Conservation (phyloP, 2,329 filamentous ascomycete genomes). For the Colletotrichum coccodes region DNA sequence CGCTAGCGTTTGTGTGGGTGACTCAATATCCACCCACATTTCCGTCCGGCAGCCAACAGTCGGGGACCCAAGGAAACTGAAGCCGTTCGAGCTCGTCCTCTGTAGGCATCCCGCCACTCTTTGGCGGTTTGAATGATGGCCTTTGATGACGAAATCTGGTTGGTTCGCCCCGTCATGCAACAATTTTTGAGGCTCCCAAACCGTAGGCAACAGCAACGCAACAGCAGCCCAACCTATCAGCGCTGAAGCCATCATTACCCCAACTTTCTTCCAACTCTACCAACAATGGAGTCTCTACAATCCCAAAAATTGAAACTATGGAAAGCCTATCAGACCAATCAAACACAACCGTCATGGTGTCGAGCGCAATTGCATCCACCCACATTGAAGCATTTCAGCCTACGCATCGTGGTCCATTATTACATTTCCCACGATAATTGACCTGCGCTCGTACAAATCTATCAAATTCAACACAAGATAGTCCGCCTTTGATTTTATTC, state of each 20-base stretch:
- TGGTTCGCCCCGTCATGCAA: constrained; percentile 2
- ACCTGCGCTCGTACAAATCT: no score
- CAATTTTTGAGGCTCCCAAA: neutral
- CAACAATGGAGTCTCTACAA: neutral
- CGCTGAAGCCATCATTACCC: constrained; percentile 26
- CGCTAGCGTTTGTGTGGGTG: constrained; percentile 10
- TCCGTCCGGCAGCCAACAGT: neutral
- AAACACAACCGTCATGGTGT: neutral
- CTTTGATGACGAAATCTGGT: constrained; percentile 7
- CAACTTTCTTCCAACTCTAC: constrained; percentile 14
- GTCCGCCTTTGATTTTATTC: constrained; percentile 18
- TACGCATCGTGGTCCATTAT: neutral
- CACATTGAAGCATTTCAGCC: constrained; percentile 2
- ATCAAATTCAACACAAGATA: neutral
- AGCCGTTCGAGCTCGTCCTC: constrained; percentile 7
- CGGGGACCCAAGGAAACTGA: constrained; percentile 1
- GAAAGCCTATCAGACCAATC: constrained; percentile 4
- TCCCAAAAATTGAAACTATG: neutral
- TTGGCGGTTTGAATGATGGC: neutral
- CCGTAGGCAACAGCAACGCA: constrained; percentile 3
- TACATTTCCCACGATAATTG: neutral
- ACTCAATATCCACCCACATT: constrained; percentile 15
- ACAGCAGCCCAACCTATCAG: neutral
- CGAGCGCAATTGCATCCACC: neutral
- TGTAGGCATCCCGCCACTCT: neutral